A percentile compares a stretch with the other conserved stretches of the same genome.
Evolutionary conservation across 192 early-diverging fungal genomes (phyloP).

Genomic region (Mortierella antarctica): DNA sequence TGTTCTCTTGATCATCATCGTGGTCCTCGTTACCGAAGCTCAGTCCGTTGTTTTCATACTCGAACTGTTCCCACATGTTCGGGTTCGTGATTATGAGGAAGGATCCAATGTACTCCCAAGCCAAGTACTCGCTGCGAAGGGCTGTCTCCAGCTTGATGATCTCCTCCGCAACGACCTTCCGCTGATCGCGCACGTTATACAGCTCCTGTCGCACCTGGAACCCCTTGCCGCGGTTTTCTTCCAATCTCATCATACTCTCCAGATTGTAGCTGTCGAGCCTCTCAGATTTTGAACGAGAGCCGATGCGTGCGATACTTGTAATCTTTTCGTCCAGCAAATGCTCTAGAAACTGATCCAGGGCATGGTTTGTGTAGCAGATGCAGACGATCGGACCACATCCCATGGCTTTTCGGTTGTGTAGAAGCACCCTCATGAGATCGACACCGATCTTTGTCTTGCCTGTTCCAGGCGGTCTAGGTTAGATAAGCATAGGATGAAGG

Average conservation of each 20-base stretch:
- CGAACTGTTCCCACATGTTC: constrained; percentile 13
- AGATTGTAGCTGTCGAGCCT: constrained; percentile 30
- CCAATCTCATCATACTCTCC: constrained; percentile 14
- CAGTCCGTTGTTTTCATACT: no score
- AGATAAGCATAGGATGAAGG: neutral
- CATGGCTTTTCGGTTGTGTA: constrained; percentile 32
- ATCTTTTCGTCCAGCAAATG: constrained; percentile 58
- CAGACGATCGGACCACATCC: constrained; percentile 58
- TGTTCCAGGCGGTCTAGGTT: constrained; percentile 61
- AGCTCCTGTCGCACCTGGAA: constrained; percentile 21
- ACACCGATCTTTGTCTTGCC: constrained; percentile 67
- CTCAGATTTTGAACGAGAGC: constrained; percentile 51
- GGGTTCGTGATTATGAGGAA: constrained; percentile 11
- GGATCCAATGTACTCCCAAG: constrained; percentile 20
- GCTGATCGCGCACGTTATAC: neutral
- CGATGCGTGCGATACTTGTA: constrained; percentile 59
- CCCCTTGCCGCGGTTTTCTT: constrained; percentile 7
- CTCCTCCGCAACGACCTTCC: constrained; percentile 9
- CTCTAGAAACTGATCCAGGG: constrained; percentile 70
- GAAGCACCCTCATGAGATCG: constrained; percentile 55
- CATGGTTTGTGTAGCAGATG: constrained; percentile 72
- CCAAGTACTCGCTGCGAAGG: constrained; percentile 5
- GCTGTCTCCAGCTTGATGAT: constrained; percentile 18
- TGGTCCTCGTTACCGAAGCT: neutral
- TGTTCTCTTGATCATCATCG: neutral